Conservation (phyloP, 768 basidiomycete species). For the Boletus rubroflammeus region DNA sequence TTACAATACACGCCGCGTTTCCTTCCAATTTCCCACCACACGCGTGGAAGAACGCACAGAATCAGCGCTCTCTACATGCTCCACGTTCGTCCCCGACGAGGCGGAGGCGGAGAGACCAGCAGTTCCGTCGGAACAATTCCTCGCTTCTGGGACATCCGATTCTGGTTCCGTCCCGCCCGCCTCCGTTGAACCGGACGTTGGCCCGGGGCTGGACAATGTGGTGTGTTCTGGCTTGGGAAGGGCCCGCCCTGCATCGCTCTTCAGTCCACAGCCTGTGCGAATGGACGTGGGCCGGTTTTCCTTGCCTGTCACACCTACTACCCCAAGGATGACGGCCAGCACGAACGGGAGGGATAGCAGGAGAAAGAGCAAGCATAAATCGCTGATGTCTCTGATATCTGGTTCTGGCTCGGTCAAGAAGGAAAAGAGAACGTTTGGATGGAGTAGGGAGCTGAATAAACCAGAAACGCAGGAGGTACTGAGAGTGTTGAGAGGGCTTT, state of each 20-base stretch:
- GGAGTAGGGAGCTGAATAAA: constrained; percentile 16
- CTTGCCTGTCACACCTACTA: constrained; percentile 5
- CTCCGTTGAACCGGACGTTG: no score
- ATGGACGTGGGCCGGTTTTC: constrained; percentile 15
- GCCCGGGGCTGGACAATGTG: not conserved
- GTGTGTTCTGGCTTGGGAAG: not conserved
- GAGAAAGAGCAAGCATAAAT: constrained; percentile 2
- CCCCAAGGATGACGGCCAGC: not conserved
- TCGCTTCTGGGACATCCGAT: not conserved
- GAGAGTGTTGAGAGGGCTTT: constrained; percentile 7
- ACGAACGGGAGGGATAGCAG: not conserved
- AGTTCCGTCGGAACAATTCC: not conserved
- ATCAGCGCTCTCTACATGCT: constrained; percentile 7
- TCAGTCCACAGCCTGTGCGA: constrained; percentile 6
- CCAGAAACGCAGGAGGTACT: constrained; percentile 25
- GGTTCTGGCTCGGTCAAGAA: not conserved
- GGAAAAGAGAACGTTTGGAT: constrained; percentile 17
- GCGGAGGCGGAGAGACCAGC: not conserved
- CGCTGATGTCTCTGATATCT: not conserved
- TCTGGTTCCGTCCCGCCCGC: not conserved
- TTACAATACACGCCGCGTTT: not conserved
- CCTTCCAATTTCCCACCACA: constrained; percentile 5
- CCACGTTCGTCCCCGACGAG: constrained; percentile 11
- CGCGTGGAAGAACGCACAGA: not conserved
- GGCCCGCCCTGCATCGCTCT: constrained; percentile 11